Conservation (phyloP, 108 stramenopile species). For the Nitzschia inconspicua region DNA sequence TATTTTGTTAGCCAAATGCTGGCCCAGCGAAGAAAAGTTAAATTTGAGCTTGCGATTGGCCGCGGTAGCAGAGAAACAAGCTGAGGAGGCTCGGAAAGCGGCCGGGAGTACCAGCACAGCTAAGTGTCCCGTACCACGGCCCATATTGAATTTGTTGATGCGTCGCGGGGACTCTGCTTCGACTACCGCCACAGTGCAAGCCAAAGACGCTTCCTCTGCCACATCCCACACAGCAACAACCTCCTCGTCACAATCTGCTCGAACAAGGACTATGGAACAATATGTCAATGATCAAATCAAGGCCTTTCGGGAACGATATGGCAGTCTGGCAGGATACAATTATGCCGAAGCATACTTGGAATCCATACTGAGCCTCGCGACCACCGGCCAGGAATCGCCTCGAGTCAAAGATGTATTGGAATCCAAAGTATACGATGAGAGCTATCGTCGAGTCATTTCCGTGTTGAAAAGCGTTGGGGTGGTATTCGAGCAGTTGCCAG, state of each 20-base stretch:
- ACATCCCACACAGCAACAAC: background rate
- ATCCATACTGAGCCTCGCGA: slow-evolving; percentile 72
- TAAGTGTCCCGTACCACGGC: slow-evolving; percentile 87
- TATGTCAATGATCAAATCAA: slow-evolving; percentile 70
- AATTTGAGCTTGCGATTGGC: slow-evolving; percentile 68
- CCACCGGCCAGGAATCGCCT: slow-evolving; percentile 74
- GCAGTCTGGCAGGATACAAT: slow-evolving; percentile 50
- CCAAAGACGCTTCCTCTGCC: background rate
- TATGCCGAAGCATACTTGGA: slow-evolving; percentile 79
- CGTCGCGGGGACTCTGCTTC: slow-evolving; percentile 26
- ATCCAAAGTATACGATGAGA: slow-evolving; percentile 59
- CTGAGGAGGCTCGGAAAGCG: slow-evolving; percentile 15
- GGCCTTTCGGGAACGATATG: slow-evolving; percentile 64
- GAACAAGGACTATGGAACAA: slow-evolving; percentile 49
- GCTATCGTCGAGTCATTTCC: slow-evolving; percentile 60
- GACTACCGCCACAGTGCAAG: background rate
- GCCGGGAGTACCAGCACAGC: slow-evolving; percentile 13
- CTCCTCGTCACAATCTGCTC: background rate
- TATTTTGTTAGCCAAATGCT: slow-evolving; percentile 71
- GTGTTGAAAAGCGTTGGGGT: slow-evolving; percentile 78
- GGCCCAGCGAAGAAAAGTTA: slow-evolving; percentile 84
- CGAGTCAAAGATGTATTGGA: slow-evolving; percentile 60
- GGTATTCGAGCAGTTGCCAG: slow-evolving; percentile 40
- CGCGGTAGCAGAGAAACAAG: slow-evolving; percentile 29
- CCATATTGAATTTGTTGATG: slow-evolving; percentile 78